A percentile compares a stretch with the other conserved stretches of the same genome.
These are phyloP conservation scores for Ustilago shanxiensis DNA, from an alignment of 1,284 basidiomycete genomes.

Conservation along the genomic window DNA sequence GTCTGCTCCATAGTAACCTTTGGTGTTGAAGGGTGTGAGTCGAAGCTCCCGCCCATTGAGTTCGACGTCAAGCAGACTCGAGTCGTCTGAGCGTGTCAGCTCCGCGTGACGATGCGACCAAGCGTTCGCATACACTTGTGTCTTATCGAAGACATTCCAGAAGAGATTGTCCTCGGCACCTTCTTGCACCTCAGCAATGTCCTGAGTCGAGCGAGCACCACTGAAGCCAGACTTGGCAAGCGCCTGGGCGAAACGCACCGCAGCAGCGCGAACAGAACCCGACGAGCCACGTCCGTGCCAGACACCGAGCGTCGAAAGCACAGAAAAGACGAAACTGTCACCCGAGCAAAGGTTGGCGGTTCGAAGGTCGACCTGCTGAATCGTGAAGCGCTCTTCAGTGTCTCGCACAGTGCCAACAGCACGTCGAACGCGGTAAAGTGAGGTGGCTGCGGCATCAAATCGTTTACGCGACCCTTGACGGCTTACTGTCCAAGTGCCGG, in stretches of 20 bases:
- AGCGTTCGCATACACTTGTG: conserved; percentile 47
- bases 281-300: conserved; percentile 62
- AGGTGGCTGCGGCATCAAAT: conserved; percentile 47
- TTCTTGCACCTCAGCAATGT: conserved; percentile 57
- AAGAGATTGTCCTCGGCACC: conserved; percentile 59
- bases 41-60: conserved; percentile 27
- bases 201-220: conserved; percentile 18
- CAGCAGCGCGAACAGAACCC: conserved; percentile 40
- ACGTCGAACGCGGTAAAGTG: conserved; percentile 54
- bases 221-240: conserved; percentile 36
- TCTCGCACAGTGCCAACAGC: conserved; percentile 15
- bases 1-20: conserved; percentile 34
- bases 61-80: conserved; percentile 31
- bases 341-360: conserved; percentile 61
- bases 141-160: conserved; percentile 53
- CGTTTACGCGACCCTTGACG: conserved; percentile 51
- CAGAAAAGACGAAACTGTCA: conserved; percentile 51
- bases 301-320: conserved; percentile 52
- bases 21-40: conserved; percentile 17
- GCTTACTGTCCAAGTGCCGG: conserved; percentile 36
- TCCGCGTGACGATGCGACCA: conserved; percentile 44
- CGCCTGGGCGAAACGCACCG: conserved; percentile 51
- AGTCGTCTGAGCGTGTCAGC: conserved; percentile 17
- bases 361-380: conserved; percentile 59
- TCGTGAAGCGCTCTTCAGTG: conserved; percentile 27